phyloP scores from a whole-genome alignment of 148 eudicot species.

The Hydrangea macrophylla region DNA sequence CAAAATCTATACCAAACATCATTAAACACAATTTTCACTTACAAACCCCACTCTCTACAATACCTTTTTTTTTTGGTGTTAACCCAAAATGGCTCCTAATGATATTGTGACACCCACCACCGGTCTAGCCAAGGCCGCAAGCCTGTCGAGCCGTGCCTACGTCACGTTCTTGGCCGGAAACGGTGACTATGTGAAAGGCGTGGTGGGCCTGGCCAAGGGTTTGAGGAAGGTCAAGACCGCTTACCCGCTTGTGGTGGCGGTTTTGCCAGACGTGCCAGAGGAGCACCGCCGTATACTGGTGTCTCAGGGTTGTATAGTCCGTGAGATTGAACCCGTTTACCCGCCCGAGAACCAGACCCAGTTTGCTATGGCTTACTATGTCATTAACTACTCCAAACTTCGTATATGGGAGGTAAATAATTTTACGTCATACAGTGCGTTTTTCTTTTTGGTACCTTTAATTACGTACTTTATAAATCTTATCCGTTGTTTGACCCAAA shows the following conservation, averaged over 20 bases:
- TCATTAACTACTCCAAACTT: conserved; percentile 50
- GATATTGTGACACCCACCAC: background rate
- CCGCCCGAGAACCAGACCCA: conserved; percentile 45
- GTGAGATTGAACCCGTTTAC: conserved; percentile 46
- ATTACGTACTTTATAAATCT: no score
- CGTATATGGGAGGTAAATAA: conserved; percentile 60
- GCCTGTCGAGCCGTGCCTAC: conserved; percentile 39
- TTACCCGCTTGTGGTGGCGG: conserved; percentile 54
- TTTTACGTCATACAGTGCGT: no score
- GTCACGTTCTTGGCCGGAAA: conserved; percentile 61
- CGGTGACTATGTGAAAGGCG: conserved; percentile 61
- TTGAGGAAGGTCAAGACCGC: conserved; percentile 37
- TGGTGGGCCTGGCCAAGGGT: conserved; percentile 54
- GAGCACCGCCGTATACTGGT: conserved; percentile 45
- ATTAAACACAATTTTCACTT: background rate
- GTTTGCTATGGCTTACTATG: conserved; percentile 42
- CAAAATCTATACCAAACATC: background rate
- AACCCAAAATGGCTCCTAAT: conserved; percentile 15
- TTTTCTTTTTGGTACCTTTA: no score
- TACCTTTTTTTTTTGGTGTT: background rate
- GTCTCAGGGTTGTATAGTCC: conserved; percentile 45
- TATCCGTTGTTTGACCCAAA: no score
- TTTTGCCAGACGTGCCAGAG: conserved; percentile 54
- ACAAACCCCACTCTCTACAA: background rate
- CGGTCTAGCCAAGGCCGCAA: conserved; percentile 5